Conservation (phyloP, 495 filamentous ascomycete species). For the Aspergillus indologenus region DNA sequence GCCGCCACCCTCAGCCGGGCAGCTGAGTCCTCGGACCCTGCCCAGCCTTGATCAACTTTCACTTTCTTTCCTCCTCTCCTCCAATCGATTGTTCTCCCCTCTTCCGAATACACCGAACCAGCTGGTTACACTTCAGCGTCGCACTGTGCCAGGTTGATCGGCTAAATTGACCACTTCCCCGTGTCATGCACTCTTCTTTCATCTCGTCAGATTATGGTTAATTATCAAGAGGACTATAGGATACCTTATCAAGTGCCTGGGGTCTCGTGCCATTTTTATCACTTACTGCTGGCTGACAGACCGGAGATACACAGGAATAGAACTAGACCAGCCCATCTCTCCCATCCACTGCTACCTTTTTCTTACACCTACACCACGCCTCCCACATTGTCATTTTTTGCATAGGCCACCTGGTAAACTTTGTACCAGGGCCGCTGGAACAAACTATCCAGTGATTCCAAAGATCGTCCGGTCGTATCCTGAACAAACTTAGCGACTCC, state of each 20-base stretch:
- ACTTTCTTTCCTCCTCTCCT: background rate
- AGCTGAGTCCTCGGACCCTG: no score
- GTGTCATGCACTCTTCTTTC: no score
- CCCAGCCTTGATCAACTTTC: background rate
- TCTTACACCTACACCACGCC: background rate
- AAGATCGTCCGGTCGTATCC: slow-evolving; percentile 25
- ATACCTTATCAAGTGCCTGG: no score
- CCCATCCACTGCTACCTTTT: no score
- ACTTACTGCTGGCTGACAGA: no score
- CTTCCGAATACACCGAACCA: background rate
- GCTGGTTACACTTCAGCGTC: background rate
- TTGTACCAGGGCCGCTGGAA: slow-evolving; percentile 27
- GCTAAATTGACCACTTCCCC: no score
- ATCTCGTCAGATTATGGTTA: no score
- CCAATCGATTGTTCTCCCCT: background rate
- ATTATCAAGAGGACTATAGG: no score
- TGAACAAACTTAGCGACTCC: slow-evolving; percentile 7
- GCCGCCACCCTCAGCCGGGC: background rate
- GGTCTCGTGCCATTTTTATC: no score
- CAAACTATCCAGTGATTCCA: slow-evolving; percentile 20
- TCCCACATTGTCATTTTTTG: background rate
- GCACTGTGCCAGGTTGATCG: background rate
- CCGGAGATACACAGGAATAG: no score
- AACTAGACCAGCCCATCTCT: no score
- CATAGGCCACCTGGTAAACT: slow-evolving; percentile 21